Evolutionary conservation across 768 basidiomycete species (phyloP).

Genomic region (Mrakia frigida): DNA sequence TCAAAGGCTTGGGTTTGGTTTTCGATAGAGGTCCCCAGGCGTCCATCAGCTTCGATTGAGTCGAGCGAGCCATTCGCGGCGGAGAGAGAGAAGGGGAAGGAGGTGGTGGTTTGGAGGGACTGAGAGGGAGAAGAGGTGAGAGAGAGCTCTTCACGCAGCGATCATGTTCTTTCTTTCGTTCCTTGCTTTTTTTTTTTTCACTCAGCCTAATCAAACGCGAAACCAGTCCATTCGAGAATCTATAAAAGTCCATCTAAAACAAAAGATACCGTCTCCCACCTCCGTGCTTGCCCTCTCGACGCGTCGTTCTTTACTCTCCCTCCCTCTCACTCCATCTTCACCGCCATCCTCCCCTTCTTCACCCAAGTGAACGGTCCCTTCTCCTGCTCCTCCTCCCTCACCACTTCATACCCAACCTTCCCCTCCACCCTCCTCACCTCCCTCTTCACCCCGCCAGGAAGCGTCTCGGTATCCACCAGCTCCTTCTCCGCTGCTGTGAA

Average conservation of each 20-base stretch:
- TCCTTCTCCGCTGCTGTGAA: conserved; percentile 15
- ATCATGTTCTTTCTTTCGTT: too few species aligned
- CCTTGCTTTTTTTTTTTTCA: too few species aligned
- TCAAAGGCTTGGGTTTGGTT: not conserved
- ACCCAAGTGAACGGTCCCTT: conserved; percentile 29
- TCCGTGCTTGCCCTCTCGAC: too few species aligned
- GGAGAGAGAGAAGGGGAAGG: not conserved
- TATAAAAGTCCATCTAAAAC: too few species aligned
- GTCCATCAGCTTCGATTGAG: not conserved
- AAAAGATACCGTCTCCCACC: too few species aligned
- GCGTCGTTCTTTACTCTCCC: not conserved
- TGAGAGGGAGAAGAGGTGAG: too few species aligned
- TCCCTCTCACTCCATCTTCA: not conserved
- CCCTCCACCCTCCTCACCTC: conserved; percentile 1
- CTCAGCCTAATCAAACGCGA: too few species aligned
- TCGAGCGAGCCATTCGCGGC: not conserved
- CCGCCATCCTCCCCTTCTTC: not conserved
- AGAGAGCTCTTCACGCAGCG: too few species aligned
- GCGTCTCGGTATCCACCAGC: conserved; percentile 6
- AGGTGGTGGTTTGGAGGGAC: too few species aligned
- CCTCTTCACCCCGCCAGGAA: not conserved
- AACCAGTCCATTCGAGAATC: too few species aligned
- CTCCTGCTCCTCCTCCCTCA: conserved; percentile 13
- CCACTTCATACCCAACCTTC: conserved; percentile 23
- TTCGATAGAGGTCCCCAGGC: not conserved